Evolutionary conservation across 306 rosid species (phyloP), one percentile per base, ranked within the genome.

Genomic region (Oxytropis ochrocephala): DNA sequence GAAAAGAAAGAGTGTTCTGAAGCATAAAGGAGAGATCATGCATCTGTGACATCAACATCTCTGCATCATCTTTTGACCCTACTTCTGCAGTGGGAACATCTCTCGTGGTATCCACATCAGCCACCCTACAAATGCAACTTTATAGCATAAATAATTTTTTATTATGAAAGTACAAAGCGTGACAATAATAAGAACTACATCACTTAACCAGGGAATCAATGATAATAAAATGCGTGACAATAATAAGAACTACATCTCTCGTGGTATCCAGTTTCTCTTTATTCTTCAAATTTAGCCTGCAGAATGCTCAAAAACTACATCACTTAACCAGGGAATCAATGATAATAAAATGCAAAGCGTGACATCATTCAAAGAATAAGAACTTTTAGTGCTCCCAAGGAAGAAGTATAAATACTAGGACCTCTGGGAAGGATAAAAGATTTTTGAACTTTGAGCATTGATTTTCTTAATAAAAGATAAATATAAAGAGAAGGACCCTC

Each of bases 11-110:
- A 64, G 76, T 77, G 82, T 66, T 81, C 75, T 89, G 86, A 24
- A 91, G 97, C 97, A 91, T 91, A 75, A 91, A 95, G 38, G 95
- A 89, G 52, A 95, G 88, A 76, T 95, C 91, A 64, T 85, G 95
- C 97, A 91, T 95, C 78, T 87, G 97, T 17, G 89, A 85, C 76
- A 88, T 35, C 75, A 85, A 50, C 80, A 30, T 75, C 79, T 85
- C 88, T 73, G 72, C 79, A 24, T 84, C 89, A 63, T 84, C 76
- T 65, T 77, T 81, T 39, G 92, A 70, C 74, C 66, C 72, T 51
- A 55, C 68, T 60, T 76, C 76, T 64, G 75, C 69, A 61, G 75
- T 24, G 43, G 84, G 73, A 75, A 64, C 72, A 74, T 64, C 85
- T 48, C 70, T 78, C 42, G 21, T 36, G 32, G 74, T 39, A 53